Conservation (phyloP, 116 monocot species). For the Zostera marina region DNA sequence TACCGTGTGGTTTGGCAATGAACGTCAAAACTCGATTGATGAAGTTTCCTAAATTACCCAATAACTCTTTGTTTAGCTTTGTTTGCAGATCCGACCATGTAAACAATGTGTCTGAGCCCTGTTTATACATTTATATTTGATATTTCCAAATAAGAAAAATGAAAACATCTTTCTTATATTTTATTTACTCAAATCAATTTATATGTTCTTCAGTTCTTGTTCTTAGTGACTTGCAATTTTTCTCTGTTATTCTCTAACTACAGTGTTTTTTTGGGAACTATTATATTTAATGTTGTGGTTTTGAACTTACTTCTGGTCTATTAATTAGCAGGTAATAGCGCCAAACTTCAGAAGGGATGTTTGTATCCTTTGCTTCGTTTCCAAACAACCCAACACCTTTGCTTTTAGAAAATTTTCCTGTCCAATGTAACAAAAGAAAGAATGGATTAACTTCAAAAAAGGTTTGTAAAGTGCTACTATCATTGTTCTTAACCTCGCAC, state of each 20-base stretch:
- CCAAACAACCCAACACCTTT: constrained; percentile 93
- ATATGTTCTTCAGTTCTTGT: too few species aligned
- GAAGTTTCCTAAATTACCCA: constrained; percentile 84
- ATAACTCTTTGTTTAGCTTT: constrained; percentile 74
- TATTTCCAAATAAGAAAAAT: too few species aligned
- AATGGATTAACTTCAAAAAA: too few species aligned
- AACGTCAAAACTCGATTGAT: constrained; percentile 86
- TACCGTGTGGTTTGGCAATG: constrained; percentile 76
- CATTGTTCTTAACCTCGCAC: too few species aligned
- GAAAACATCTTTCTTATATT: too few species aligned
- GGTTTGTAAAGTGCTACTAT: too few species aligned
- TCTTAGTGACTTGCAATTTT: too few species aligned
- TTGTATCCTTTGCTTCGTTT: constrained; percentile 85
- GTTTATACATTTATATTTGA: constrained; percentile 7
- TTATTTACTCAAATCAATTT: neutral
- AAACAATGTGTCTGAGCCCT: constrained; percentile 94
- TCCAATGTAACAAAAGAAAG: too few species aligned
- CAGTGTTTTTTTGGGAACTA: too few species aligned
- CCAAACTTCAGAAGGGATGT: constrained; percentile 93
- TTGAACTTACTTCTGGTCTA: constrained; percentile 62
- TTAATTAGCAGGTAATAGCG: constrained; percentile 87
- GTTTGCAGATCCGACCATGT: constrained; percentile 92
- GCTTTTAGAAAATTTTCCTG: constrained; percentile 94
- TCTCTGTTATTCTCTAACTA: too few species aligned
- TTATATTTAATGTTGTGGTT: too few species aligned